A percentile compares a stretch with the other conserved stretches of the same genome.
Evolutionary conservation across 139 green algal species (phyloP).

Genomic region (Choricystis sp.): DNA sequence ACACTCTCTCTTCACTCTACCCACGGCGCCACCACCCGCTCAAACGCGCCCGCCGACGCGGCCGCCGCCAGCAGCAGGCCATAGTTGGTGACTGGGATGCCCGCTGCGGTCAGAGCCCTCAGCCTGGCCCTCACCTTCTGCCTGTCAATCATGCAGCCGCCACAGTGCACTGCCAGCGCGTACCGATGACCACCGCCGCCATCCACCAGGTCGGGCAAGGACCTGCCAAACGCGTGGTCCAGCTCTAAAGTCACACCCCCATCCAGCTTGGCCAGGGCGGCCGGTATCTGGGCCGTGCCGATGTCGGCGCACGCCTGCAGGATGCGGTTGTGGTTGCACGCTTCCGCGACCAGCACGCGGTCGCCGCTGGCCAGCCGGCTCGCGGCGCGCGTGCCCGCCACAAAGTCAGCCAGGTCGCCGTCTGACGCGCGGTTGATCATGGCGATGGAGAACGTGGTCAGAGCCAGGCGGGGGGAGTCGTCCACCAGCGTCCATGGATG

Average conservation of each 20-base stretch:
- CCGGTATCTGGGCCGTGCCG: conserved; percentile 32
- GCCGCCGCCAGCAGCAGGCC: conserved; percentile 34
- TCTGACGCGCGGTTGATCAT: conserved; percentile 34
- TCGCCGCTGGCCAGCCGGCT: conserved; percentile 13
- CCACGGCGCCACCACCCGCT: conserved; percentile 25
- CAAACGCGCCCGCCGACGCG: conserved; percentile 4
- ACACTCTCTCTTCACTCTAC: conserved; percentile 3
- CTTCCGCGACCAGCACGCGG: conserved; percentile 35
- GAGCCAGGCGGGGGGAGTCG: too few relatives aligned
- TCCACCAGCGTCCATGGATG: conserved; percentile 32
- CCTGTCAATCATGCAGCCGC: conserved; percentile 39
- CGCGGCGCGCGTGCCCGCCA: conserved; percentile 22
- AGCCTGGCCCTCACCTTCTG: conserved; percentile 34
- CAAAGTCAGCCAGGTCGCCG: conserved; percentile 32
- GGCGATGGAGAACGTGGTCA: conserved; percentile 45
- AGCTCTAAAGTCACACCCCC: conserved; percentile 1
- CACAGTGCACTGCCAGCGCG: conserved; percentile 32
- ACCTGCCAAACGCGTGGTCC: conserved; percentile 36
- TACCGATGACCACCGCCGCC: conserved; percentile 4
- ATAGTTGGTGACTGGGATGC: conserved; percentile 40
- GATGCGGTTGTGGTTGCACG: conserved; percentile 58
- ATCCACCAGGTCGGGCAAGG: conserved; percentile 13
- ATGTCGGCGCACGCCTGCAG: conserved; percentile 47
- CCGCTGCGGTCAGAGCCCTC: conserved; percentile 14
- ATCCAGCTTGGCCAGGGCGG: neutral